Evolutionary conservation across 768 basidiomycete genomes (phyloP), one percentile per base, ranked within the genome.

Genomic region (Macrolepiota dolichaula): DNA sequence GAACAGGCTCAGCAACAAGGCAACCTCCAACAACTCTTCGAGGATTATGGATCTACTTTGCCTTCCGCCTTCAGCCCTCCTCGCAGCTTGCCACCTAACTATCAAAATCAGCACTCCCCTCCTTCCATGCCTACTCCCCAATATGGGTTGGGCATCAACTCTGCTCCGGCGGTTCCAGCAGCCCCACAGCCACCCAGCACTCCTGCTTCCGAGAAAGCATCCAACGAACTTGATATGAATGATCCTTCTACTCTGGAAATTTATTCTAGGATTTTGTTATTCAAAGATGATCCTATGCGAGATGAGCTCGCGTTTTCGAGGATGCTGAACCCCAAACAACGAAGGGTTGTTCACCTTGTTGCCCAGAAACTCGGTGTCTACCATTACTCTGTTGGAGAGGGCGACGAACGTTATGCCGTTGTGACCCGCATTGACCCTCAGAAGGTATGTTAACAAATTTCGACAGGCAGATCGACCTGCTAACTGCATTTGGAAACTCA

Each of bases 271-370:
- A 92, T 98, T 65, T 78, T 98, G 40, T 81, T 98, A 40, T 99
- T 99, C 87, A 98, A 96, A 79, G 95, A 97, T 67, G 96, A 98
- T 72, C 86, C 84, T 67, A 95, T 98, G 93, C 84, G 96, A 37
- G 96, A 98, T 68, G 96, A 98, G 73, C 86, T 98, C 57, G 95
- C 96, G 4, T 98, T 98, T 74, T 95, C 96, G n/a, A 79, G 92
- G 59, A 86, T 88, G 13, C 82, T 98, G 19, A 79, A 84, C 35
- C 85, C 94, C 22, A 91, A 91, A 71, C 95, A 98, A 72, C 79
- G 96, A 63, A 80, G 96, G 65, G 89, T 94, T 13, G 96, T 99
- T 32, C 96, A 99, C 72, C 82, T 98, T 61, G 91, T 98, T 60
- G 96, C 97, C 19, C 94, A 97, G 77, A 98, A 94, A 75, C 81